Conservation (phyloP, 2,329 filamentous ascomycete genomes). For the Diaporthe sp. region DNA sequence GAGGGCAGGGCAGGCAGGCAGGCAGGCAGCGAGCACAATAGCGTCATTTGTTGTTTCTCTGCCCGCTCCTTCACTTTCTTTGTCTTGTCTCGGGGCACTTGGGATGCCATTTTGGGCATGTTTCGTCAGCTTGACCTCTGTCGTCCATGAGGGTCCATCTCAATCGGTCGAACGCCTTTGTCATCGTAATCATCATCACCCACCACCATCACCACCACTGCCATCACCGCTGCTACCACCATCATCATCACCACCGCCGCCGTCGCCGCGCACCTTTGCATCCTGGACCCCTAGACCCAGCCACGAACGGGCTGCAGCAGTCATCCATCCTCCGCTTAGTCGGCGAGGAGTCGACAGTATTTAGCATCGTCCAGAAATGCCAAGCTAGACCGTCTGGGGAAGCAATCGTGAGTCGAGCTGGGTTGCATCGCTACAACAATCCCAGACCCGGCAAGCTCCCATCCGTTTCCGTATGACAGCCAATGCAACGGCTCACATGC, state of each 20-base stretch:
- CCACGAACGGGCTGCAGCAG: background rate
- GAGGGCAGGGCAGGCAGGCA: slow-evolving; percentile 10
- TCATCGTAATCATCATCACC: background rate
- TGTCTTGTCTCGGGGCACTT: background rate
- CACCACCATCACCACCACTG: background rate
- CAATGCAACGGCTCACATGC: slow-evolving; percentile 24
- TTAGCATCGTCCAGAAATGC: background rate
- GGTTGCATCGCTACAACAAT: slow-evolving; percentile 2
- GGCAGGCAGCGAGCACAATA: slow-evolving; percentile 11
- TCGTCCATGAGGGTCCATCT: background rate
- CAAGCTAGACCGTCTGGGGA: slow-evolving; percentile 9
- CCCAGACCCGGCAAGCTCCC: slow-evolving; percentile 17
- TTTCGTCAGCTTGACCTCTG: slow-evolving; percentile 12
- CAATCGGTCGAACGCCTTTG: background rate
- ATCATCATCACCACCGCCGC: slow-evolving; percentile 4
- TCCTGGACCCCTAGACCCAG: background rate
- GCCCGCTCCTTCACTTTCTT: background rate
- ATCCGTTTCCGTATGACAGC: slow-evolving; percentile 26
- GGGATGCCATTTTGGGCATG: slow-evolving; percentile 18
- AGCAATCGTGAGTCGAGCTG: slow-evolving; percentile 10
- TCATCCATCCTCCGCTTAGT: slow-evolving; percentile 17
- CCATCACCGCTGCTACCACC: background rate
- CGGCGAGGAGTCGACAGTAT: background rate
- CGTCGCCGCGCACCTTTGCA: slow-evolving; percentile 1
- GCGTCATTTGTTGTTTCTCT: background rate